phyloP scores from a whole-genome alignment of 129 eudicot genomes.

The Flaveria linearis region DNA sequence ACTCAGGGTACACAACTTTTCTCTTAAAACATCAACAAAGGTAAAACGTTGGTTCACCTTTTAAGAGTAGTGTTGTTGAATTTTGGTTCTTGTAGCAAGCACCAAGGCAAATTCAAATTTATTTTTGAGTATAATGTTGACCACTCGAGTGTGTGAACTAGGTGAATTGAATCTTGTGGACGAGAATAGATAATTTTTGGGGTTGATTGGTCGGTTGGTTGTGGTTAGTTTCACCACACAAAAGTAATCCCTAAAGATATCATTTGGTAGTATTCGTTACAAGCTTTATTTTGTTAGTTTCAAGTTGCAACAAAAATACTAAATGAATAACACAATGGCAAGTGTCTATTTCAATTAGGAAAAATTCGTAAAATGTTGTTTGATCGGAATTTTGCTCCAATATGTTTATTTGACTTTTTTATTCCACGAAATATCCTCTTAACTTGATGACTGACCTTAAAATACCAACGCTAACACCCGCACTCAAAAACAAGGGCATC shows the following conservation, averaged over 20 bases:
- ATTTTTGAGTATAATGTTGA: constrained; percentile 3
- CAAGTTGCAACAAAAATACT: not conserved
- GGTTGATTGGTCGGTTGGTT: not conserved
- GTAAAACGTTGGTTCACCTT: not conserved
- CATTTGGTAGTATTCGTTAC: not conserved
- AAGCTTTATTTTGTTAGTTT: not conserved
- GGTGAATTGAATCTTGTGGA: not conserved
- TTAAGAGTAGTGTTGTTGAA: not conserved
- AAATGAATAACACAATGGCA: not conserved
- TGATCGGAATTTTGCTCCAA: no score
- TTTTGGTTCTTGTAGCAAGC: not conserved
- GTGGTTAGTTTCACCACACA: constrained; percentile 1
- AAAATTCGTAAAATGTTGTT: no score
- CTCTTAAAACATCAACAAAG: not conserved
- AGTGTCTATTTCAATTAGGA: no score
- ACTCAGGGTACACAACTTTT: not conserved
- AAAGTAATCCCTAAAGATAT: not conserved
- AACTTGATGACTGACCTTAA: no score
- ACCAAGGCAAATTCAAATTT: not conserved
- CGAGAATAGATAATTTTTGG: not conserved
- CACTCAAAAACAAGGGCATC: no score
- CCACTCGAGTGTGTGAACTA: not conserved
- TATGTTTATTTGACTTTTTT: no score
- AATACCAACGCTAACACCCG: no score
- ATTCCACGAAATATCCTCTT: no score